phyloP scores from a whole-genome alignment of 768 basidiomycete species.

The Phanerochaete sordida region DNA sequence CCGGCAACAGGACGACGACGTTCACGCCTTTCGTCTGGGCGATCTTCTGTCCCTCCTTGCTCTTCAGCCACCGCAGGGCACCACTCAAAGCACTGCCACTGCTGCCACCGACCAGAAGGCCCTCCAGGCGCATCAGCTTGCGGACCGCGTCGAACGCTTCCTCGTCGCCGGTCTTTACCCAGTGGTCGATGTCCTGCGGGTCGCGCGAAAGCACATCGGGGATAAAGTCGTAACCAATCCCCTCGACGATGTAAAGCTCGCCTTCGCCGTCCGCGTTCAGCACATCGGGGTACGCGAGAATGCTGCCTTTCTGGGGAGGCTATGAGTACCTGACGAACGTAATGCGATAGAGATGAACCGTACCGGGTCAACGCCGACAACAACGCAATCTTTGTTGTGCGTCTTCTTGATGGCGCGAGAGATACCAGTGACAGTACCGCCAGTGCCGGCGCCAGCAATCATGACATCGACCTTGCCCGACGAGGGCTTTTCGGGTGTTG shows the following conservation, averaged over 20 bases:
- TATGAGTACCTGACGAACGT: neutral
- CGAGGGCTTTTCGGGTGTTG: conserved; percentile 52
- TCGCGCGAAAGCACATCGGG: conserved; percentile 81
- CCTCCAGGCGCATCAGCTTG: conserved; percentile 77
- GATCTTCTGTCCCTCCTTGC: conserved; percentile 57
- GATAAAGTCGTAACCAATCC: conserved; percentile 95
- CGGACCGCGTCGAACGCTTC: conserved; percentile 77
- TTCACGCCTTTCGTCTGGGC: conserved; percentile 73
- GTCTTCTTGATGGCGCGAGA: conserved; percentile 75
- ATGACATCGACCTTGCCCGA: conserved; percentile 78
- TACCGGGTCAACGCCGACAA: conserved; percentile 93
- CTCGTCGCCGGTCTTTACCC: conserved; percentile 84
- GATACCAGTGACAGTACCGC: conserved; percentile 90
- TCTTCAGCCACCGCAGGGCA: conserved; percentile 73
- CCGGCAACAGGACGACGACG: conserved; percentile 85
- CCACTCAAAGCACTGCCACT: conserved; percentile 84
- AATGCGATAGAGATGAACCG: conserved; percentile 23
- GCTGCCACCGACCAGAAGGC: conserved; percentile 90
- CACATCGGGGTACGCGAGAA: conserved; percentile 69
- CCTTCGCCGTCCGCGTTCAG: conserved; percentile 56
- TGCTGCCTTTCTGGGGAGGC: conserved; percentile 70
- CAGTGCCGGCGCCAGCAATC: conserved; percentile 88
- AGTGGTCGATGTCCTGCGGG: conserved; percentile 56
- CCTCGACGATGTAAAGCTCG: conserved; percentile 76
- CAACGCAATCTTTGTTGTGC: conserved; percentile 67